These are phyloP conservation scores for Colletotrichum godetiae DNA, from an alignment of 2,329 filamentous ascomycete genomes.

Conservation along the genomic window DNA sequence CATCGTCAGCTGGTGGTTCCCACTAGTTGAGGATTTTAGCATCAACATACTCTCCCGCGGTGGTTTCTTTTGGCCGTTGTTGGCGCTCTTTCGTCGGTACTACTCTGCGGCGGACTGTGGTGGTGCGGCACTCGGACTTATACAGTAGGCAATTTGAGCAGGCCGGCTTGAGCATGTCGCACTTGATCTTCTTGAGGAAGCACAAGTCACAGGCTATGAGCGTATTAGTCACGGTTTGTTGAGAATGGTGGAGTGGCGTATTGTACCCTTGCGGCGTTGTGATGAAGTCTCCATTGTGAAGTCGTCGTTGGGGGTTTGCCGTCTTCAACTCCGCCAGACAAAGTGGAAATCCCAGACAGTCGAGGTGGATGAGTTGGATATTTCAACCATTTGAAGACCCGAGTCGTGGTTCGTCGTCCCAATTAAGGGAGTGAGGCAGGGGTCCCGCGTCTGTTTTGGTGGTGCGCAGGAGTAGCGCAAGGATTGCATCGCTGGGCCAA, in stretches of 20 bases:
- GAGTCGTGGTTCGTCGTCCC: not conserved
- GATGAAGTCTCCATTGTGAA: conserved; percentile 43
- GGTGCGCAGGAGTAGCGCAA: not conserved
- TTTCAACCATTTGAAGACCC: not conserved
- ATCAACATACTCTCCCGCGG: conserved; percentile 7
- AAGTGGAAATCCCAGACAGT: not conserved
- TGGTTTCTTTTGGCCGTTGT: conserved; percentile 26
- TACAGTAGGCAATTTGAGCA: conserved; percentile 58
- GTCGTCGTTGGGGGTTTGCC: not conserved
- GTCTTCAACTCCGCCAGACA: not conserved
- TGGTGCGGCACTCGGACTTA: conserved; percentile 51
- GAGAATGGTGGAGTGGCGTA: not conserved
- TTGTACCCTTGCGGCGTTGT: conserved; percentile 40
- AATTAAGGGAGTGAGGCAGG: not conserved
- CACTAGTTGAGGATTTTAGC: not conserved
- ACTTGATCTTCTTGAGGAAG: conserved; percentile 59
- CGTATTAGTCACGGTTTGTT: conserved; percentile 22
- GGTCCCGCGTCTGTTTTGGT: not conserved
- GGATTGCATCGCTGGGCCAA: not conserved
- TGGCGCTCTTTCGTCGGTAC: conserved; percentile 29
- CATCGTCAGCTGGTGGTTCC: not conserved
- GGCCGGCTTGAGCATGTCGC: conserved; percentile 55
- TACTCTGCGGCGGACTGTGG: conserved; percentile 41
- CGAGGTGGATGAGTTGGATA: not conserved
- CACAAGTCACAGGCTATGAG: conserved; percentile 54